Evolutionary conservation across 2,329 filamentous ascomycete genomes (phyloP).

Genomic region (Aspergillus udagawae): DNA sequence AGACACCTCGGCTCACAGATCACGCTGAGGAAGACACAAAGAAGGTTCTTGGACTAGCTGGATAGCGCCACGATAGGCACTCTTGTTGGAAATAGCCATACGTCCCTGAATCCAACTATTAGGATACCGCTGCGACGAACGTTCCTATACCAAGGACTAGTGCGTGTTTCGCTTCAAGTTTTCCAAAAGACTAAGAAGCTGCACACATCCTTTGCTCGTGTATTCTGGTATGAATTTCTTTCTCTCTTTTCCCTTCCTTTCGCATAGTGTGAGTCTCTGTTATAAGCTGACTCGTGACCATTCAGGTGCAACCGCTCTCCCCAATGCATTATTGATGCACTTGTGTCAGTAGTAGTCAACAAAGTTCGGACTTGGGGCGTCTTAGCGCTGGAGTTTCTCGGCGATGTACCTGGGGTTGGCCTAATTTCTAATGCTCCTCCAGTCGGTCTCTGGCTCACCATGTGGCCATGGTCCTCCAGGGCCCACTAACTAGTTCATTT

Average conservation of each 20-base stretch:
- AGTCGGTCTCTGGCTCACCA: constrained; percentile 9
- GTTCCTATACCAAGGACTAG: not conserved
- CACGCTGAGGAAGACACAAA: not conserved
- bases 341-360: not conserved
- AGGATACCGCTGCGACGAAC: not conserved
- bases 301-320: not conserved
- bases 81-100: not conserved
- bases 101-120: not conserved
- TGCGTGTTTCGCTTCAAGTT: not conserved
- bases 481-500: constrained; percentile 9
- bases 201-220: not conserved
- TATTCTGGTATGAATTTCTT: not conserved
- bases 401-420: not conserved
- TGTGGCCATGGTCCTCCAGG: constrained; percentile 16
- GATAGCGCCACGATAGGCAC: no score
- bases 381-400: not conserved
- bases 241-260: not conserved
- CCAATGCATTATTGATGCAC: not conserved
- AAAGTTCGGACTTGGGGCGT: not conserved
- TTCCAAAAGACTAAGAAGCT: not conserved
- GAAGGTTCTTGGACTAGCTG: not conserved
- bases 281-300: not conserved
- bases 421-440: not conserved
- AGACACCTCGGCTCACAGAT: not conserved
- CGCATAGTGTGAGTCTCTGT: not conserved